phyloP scores from a whole-genome alignment of 1,284 basidiomycete species.

The Sporisorium iseilematis-ciliati region DNA sequence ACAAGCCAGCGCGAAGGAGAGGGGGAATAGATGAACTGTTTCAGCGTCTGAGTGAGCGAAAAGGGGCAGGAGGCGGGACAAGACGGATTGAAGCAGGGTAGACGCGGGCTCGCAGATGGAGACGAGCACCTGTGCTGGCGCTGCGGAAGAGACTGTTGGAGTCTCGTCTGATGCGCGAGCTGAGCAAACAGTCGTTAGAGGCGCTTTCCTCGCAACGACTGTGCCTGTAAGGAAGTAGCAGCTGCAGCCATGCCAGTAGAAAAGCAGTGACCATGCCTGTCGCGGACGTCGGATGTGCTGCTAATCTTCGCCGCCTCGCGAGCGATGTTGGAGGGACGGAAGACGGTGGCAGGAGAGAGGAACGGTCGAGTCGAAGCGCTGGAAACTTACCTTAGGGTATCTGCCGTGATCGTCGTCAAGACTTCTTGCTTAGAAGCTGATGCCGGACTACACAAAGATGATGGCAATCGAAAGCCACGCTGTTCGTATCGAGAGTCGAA shows the following conservation, averaged over 20 bases:
- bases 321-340: background rate
- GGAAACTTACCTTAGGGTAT: conserved; percentile 24
- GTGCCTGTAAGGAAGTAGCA: background rate
- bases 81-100: background rate
- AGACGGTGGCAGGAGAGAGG: background rate
- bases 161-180: background rate
- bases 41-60: conserved; percentile 31
- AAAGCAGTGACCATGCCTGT: background rate
- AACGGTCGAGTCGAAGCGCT: background rate
- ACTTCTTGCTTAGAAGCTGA: background rate
- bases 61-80: background rate
- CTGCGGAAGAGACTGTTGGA: background rate
- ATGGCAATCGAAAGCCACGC: background rate
- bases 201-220: background rate
- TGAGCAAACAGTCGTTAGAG: background rate
- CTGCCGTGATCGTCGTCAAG: conserved; percentile 8
- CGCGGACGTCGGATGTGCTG: background rate
- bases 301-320: background rate
- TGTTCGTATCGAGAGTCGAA: background rate
- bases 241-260: background rate
- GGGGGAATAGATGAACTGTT: conserved; percentile 12
- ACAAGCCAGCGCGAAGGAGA: conserved; percentile 1
- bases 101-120: background rate
- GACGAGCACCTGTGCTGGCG: background rate
- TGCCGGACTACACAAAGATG: background rate